phyloP scores from a whole-genome alignment of 2,329 filamentous ascomycete genomes.

The Penicillium occitanis region DNA sequence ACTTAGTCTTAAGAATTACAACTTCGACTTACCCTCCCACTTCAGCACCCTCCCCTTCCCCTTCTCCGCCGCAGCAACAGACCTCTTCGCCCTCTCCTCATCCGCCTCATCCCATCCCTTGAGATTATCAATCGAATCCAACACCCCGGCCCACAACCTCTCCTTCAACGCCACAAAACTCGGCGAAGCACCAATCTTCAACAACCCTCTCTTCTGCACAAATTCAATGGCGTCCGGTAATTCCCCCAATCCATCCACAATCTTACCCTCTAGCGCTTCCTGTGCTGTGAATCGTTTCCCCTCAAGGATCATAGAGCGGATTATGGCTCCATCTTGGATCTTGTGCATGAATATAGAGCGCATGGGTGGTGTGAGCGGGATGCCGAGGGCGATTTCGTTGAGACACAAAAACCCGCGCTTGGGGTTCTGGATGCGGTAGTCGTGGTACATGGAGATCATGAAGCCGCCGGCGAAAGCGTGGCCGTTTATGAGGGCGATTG shows the following conservation, averaged over 20 bases:
- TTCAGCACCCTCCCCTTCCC: conserved; percentile 51
- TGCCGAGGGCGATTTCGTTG: conserved; percentile 79
- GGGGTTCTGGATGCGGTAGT: conserved; percentile 76
- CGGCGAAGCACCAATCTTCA: conserved; percentile 61
- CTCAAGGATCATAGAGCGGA: conserved; percentile 69
- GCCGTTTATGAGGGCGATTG: conserved; percentile 73
- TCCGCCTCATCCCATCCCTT: conserved; percentile 47
- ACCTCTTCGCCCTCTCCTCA: conserved; percentile 51
- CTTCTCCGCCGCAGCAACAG: conserved; percentile 54
- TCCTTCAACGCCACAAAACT: conserved; percentile 71
- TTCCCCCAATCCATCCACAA: conserved; percentile 68
- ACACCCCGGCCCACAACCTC: conserved; percentile 70
- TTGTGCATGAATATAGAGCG: conserved; percentile 72
- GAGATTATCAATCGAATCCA: conserved; percentile 58
- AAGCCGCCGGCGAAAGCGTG: conserved; percentile 81
- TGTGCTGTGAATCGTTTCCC: conserved; percentile 65
- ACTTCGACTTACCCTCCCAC: conserved; percentile 46
- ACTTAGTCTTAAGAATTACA: conserved; percentile 1
- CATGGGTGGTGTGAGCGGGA: conserved; percentile 73
- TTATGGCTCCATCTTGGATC: conserved; percentile 51
- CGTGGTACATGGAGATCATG: conserved; percentile 78
- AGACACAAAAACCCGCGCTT: conserved; percentile 71
- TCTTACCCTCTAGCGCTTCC: conserved; percentile 63
- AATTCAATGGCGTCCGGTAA: conserved; percentile 63
- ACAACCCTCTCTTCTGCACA: conserved; percentile 59